Evolutionary conservation across 805 yeast genomes (phyloP), one percentile per base, ranked within the genome.

Genomic region (Sugiyamaella qingdaonensis): DNA sequence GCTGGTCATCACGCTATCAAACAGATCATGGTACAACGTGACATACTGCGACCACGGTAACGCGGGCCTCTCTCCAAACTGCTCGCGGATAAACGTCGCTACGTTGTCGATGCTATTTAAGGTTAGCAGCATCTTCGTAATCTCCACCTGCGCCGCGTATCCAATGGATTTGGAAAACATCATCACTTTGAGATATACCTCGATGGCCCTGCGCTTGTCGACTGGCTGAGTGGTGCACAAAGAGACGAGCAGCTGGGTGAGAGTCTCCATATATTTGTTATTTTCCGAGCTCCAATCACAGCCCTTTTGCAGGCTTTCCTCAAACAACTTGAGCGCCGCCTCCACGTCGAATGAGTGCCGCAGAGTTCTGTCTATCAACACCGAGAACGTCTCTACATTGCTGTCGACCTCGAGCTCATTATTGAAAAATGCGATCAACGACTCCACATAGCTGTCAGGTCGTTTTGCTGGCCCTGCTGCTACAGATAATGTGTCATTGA

Each of bases 281-380:
- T 13, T 29, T 24, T 68, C 72, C 43, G 62, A 63, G 31, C 67
- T 70, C 82, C 84, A 79, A 27, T 72, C 71, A 4, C 74, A 70
- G 34, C 78, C 79, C 27, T 69, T 61, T 4, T 64, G 57, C 5
- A 74, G 58, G 46, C 73, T 65, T 10, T 67, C 60, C 4, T 71
- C 59, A 59, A 76, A 77, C 5, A 71, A 42, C 14, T 61, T 51
- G 14, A 70, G 61, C 0, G 76, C 75, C 18, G 57, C 60, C 5
- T 58, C 58, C 14, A 63, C 56, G 41, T 68, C 72, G 2, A 60
- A 58, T 1, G 57, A 54, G 8, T 50, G 48, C 7, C 41, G 24
- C 10, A 77, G 55, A 2, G 66, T 65, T 19, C 73, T 59, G 11
- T 69, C 61, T 10, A 78, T 69, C 31, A 76, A 56, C 4, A 68